phyloP scores from a whole-genome alignment of 225 moss, liverwort and hornwort species.

The Asterella californica region DNA sequence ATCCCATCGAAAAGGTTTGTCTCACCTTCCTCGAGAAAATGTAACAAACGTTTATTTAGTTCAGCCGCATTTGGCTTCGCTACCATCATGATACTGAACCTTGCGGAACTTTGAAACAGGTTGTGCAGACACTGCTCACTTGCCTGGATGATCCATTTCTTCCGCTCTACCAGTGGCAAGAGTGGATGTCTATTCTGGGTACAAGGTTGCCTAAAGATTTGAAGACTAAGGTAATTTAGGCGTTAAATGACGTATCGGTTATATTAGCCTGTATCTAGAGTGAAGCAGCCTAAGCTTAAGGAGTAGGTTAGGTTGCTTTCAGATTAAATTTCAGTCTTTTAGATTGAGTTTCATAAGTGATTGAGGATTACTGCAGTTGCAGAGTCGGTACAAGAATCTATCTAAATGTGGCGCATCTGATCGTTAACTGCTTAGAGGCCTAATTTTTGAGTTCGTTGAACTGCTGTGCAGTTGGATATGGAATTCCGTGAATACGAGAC shows the following conservation, averaged over 20 bases:
- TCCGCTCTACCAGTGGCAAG: conserved; percentile 94
- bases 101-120: conserved; percentile 43
- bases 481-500: conserved; percentile 78
- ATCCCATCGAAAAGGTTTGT: conserved; percentile 63
- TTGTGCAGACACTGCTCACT: conserved; percentile 70
- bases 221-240: conserved; percentile 58
- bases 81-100: background rate
- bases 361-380: background rate
- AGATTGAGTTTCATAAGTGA: background rate
- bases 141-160: conserved; percentile 96
- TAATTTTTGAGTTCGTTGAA: background rate
- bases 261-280: background rate
- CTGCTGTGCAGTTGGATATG: conserved; percentile 58
- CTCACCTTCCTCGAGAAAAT: too few relatives aligned
- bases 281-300: background rate
- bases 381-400: background rate
- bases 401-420: background rate
- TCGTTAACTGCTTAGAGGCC: background rate
- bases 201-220: conserved; percentile 87
- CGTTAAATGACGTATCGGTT: background rate
- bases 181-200: conserved; percentile 85
- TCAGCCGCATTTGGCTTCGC: background rate
- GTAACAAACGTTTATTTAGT: background rate
- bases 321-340: background rate
- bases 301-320: too few relatives aligned